Base-by-base conservation (phyloP, 306 rosid genomes). In the Prunus padus region DNA sequence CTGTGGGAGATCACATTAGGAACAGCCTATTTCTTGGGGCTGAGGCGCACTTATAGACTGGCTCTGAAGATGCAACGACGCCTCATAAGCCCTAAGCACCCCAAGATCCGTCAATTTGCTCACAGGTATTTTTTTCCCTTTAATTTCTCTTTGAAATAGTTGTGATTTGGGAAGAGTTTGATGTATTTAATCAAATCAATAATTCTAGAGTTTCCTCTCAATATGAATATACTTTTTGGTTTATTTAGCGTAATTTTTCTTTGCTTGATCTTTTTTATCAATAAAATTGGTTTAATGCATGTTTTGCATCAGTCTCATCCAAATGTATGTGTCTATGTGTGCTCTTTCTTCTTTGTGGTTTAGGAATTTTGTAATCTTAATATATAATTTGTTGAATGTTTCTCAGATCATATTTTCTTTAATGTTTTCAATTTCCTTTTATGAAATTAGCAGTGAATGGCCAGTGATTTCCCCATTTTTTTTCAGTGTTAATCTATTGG, bases 1-100 rank as follows among this genome's bases (percentile, higher is more conserved):
- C 83, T 95, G 6, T 95, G 96, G 98, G 98, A 95, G 86, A 87
- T 95, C 81, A 87, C 98, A n/a, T 77, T 92, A 16, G 97, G 84
- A 68, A 92, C 97, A 49, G 97, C 98, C 26, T 95, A 92, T 84
- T 95, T 95, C 81, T 52, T 95, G 87, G 98, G 98, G 14, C 85
- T 95, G 28, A 84, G 85, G 76, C 93, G 98, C 51, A 92, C 98
- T 2, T 92, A 87, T 65, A 84, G 84, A 61, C 89, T 90, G 12
- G 97, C 91, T 65, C 79, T 90, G 55, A 90, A 72, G 91, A 85
- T 90, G 85, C 96, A 95, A 65, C 92, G 96, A 1, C 96, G 84
- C 78, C 44, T 95, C 80, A 57, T 95, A 0, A 83, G 81, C 82
- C 83, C 92, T 7, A 89, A 92, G 68, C 79, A 82, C 76, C 86